Conservation (phyloP, 2,329 filamentous ascomycete species). For the Exophiala dermatitidis region DNA sequence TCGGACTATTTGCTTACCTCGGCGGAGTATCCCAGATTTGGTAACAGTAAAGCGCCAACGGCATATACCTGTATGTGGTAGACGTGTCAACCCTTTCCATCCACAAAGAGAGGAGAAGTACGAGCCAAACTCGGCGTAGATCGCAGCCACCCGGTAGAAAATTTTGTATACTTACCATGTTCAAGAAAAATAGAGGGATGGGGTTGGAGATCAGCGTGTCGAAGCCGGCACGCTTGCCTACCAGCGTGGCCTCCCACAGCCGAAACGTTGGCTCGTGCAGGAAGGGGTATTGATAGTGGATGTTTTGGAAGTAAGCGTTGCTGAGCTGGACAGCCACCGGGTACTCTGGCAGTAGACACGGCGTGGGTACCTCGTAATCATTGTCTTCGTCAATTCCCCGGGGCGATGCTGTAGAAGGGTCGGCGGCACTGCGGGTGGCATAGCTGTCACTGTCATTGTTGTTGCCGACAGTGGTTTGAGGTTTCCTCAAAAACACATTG, state of each 20-base stretch:
- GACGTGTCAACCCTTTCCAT: background rate
- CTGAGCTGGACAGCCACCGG: slow-evolving; percentile 15
- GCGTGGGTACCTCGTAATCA: background rate
- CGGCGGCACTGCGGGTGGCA: background rate
- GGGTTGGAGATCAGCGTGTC: background rate
- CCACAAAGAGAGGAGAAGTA: background rate
- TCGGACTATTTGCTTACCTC: slow-evolving; percentile 10
- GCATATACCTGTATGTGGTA: slow-evolving; percentile 24
- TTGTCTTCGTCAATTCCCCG: background rate
- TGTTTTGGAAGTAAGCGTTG: slow-evolving; percentile 26
- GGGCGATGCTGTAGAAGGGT: background rate
- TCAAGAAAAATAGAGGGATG: background rate
- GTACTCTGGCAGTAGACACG: slow-evolving; percentile 21
- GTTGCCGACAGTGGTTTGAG: background rate
- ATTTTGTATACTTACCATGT: background rate
- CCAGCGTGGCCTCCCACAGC: slow-evolving; percentile 24
- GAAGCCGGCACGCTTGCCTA: background rate
- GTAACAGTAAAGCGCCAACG: slow-evolving; percentile 25
- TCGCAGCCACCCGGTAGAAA: no score
- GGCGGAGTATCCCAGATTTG: slow-evolving; percentile 12
- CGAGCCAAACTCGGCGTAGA: background rate
- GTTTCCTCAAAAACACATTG: background rate
- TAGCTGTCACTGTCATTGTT: background rate
- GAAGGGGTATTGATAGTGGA: slow-evolving; percentile 28
- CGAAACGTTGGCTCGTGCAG: slow-evolving; percentile 26